Percentiles rank a stretch among this genome's conserved stretches.
phyloP scores from a whole-genome alignment of 495 filamentous ascomycete species.

The Platismatia glauca region DNA sequence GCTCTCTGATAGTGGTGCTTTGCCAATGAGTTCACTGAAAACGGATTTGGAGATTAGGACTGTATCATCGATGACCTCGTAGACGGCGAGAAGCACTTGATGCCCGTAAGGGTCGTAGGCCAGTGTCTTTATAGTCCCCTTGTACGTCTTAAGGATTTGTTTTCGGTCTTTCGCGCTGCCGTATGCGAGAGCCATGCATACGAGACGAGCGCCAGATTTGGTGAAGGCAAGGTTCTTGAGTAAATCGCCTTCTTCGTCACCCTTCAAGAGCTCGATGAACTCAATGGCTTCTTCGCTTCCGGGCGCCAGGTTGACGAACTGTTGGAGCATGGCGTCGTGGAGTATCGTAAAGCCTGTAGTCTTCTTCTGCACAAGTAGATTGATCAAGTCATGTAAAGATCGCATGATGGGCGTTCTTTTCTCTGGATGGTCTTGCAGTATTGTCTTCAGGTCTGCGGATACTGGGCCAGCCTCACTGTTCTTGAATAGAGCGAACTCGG shows the following conservation, averaged over 20 bases:
- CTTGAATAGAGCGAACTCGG: constrained; percentile 81
- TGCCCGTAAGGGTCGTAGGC: constrained; percentile 71
- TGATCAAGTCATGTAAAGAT: constrained; percentile 73
- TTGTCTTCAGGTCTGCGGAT: constrained; percentile 55
- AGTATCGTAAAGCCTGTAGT: constrained; percentile 91
- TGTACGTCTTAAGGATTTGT: constrained; percentile 73
- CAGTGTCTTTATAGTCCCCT: constrained; percentile 74
- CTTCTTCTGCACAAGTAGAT: constrained; percentile 88
- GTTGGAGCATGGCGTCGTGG: constrained; percentile 96
- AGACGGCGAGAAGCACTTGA: constrained; percentile 69
- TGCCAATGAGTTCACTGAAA: constrained; percentile 70
- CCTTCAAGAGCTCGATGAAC: constrained; percentile 82
- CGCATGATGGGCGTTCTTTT: constrained; percentile 81
- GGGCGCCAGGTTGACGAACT: constrained; percentile 69
- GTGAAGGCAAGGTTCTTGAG: constrained; percentile 95
- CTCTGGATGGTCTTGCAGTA: constrained; percentile 67
- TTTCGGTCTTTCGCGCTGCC: constrained; percentile 89
- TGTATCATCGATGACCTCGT: constrained; percentile 90
- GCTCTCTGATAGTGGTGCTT: constrained; percentile 38
- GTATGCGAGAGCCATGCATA: constrained; percentile 71
- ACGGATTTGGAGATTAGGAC: constrained; percentile 77
- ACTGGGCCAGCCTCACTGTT: constrained; percentile 37
- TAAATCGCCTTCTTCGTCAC: constrained; percentile 79
- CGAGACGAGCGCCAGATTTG: constrained; percentile 71
- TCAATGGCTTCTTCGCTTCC: constrained; percentile 73